Evolutionary conservation across 257 asterid genomes (phyloP).

Genomic region (Nyctanthes arbortristis): DNA sequence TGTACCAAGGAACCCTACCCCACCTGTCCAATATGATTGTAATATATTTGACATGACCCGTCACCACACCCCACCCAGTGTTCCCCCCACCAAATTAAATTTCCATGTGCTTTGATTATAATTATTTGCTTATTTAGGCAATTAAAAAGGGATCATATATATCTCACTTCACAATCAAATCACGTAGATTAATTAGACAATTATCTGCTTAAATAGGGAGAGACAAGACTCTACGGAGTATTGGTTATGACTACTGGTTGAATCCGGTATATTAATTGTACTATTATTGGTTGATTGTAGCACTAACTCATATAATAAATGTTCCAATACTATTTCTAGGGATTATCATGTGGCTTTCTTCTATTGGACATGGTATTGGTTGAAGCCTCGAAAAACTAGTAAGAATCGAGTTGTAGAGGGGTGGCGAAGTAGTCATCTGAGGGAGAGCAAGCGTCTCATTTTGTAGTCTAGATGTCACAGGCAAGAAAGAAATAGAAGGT

Average conservation of each 20-base stretch:
- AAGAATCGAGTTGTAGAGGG: no score
- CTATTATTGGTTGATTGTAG: background rate
- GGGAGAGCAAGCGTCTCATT: no score
- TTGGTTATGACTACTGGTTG: background rate
- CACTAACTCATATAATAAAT: no score
- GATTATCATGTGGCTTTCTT: background rate
- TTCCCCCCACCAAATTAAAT: conserved; percentile 39
- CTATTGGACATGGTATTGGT: background rate
- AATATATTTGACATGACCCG: conserved; percentile 58
- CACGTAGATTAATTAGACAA: background rate
- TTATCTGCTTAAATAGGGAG: background rate
- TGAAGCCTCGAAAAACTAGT: background rate
- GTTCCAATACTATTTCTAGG: background rate
- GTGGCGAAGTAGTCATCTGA: background rate
- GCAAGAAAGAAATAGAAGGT: background rate
- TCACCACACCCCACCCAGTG: conserved; percentile 4
- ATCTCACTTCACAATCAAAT: background rate
- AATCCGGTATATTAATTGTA: background rate
- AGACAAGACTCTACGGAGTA: background rate
- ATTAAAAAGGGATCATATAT: background rate
- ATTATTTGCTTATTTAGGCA: conserved; percentile 14
- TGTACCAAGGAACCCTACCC: conserved; percentile 61
- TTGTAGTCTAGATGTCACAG: background rate
- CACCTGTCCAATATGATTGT: conserved; percentile 41
- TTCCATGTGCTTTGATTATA: conserved; percentile 44